These are phyloP conservation scores for Papiliotrema flavescens DNA, from an alignment of 1,284 basidiomycete species.

Conservation along the genomic window DNA sequence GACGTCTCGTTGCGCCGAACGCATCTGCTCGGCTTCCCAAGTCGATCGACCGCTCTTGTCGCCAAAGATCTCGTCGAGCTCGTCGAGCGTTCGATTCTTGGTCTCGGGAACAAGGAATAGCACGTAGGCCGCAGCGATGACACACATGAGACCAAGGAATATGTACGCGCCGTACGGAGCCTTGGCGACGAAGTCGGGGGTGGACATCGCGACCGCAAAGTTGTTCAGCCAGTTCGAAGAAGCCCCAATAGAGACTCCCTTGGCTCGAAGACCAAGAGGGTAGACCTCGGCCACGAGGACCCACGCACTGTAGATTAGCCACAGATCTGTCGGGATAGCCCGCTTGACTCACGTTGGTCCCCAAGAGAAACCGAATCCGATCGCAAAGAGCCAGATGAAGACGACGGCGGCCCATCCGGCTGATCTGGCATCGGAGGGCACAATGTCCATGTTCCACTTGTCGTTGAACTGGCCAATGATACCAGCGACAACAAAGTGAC, in stretches of 20 bases:
- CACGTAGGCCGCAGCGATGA: conserved; percentile 4
- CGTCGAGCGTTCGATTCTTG: neutral
- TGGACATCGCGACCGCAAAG: conserved; percentile 4
- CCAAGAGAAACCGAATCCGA: conserved; percentile 1
- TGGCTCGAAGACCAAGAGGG: conserved; percentile 4
- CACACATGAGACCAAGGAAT: conserved; percentile 7
- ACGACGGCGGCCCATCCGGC: conserved; percentile 19
- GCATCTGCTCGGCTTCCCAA: conserved; percentile 3
- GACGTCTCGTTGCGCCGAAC: neutral
- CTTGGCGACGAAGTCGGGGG: conserved; percentile 3
- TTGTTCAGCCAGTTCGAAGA: conserved; percentile 2
- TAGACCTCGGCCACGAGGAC: conserved; percentile 1
- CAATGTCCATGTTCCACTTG: conserved; percentile 6
- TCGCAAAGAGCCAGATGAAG: conserved; percentile 19
- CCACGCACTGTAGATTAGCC: neutral
- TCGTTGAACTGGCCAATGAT: conserved; percentile 14
- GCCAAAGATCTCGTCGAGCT: conserved; percentile 5
- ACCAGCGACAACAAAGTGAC: conserved; percentile 22
- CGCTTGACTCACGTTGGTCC: conserved; percentile 5
- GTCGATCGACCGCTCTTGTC: conserved; percentile 3
- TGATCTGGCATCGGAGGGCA: neutral
- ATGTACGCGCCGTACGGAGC: conserved; percentile 6
- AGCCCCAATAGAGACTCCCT: conserved; percentile 3
- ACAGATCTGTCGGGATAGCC: neutral
- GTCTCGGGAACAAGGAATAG: conserved; percentile 3